Evolutionary conservation across 2,329 filamentous ascomycete species (phyloP).

Genomic region (Penicillium sp.): DNA sequence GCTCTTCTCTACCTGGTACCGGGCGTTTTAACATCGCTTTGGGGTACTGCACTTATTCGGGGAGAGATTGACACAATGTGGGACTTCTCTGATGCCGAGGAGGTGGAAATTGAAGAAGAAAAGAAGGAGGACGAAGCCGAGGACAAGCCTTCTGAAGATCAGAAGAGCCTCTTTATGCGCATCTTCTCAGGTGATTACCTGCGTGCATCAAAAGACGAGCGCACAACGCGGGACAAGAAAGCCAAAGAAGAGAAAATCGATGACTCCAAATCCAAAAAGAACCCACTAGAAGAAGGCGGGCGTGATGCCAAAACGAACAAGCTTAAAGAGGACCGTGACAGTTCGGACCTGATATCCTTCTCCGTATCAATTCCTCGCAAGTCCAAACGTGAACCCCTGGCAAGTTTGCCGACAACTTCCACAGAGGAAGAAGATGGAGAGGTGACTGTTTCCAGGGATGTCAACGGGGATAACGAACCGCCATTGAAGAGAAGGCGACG

Average conservation of each 20-base stretch:
- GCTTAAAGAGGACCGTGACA: slow-evolving; percentile 14
- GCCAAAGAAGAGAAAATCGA: slow-evolving; percentile 6
- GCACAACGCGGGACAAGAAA: background rate
- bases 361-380: slow-evolving; percentile 33
- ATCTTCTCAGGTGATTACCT: slow-evolving; percentile 27
- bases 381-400: background rate
- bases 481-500: slow-evolving; percentile 37
- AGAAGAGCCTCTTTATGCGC: slow-evolving; percentile 28
- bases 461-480: slow-evolving; percentile 29
- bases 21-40: slow-evolving; percentile 71
- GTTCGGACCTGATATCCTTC: slow-evolving; percentile 31
- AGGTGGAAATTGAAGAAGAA: slow-evolving; percentile 41
- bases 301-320: slow-evolving; percentile 10
- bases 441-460: slow-evolving; percentile 19
- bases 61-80: slow-evolving; percentile 76
- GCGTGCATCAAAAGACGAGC: slow-evolving; percentile 1
- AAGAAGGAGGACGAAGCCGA: slow-evolving; percentile 46
- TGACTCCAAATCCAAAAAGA: slow-evolving; percentile 37
- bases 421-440: slow-evolving; percentile 14
- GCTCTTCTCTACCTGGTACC: slow-evolving; percentile 91
- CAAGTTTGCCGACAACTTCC: background rate
- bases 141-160: slow-evolving; percentile 10
- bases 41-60: slow-evolving; percentile 67
- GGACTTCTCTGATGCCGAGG: slow-evolving; percentile 69
- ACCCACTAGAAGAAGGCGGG: slow-evolving; percentile 7